Percentiles rank a stretch among this genome's conserved stretches.
These are phyloP conservation scores for Boletus fagicola DNA, from an alignment of 768 basidiomycete genomes.

Conservation along the genomic window DNA sequence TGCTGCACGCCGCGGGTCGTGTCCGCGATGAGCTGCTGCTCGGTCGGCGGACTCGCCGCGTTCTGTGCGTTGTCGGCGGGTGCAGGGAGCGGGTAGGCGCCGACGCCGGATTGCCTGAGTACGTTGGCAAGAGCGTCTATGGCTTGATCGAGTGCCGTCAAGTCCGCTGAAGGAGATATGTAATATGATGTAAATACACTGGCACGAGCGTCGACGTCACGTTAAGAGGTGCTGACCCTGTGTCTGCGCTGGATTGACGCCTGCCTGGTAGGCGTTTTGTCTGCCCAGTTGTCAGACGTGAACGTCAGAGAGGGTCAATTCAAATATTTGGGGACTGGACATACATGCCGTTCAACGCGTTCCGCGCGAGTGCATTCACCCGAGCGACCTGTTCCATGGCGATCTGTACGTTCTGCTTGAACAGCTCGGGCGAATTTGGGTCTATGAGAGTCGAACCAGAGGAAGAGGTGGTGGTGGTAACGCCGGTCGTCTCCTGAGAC, in stretches of 20 bases:
- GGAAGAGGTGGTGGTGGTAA: background rate
- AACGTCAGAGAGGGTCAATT: background rate
- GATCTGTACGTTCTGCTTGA: conserved; percentile 55
- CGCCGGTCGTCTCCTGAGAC: conserved; percentile 30
- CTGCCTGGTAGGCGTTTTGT: conserved; percentile 60
- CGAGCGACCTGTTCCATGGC: conserved; percentile 48
- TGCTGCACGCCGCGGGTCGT: conserved; percentile 43
- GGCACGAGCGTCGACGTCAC: background rate
- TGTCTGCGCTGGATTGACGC: conserved; percentile 52
- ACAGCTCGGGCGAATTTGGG: conserved; percentile 58
- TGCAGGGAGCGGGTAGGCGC: conserved; percentile 55
- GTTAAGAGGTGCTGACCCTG: conserved; percentile 41
- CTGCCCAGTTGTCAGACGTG: conserved; percentile 30
- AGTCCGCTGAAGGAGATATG: conserved; percentile 40
- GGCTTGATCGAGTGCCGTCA: conserved; percentile 51
- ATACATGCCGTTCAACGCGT: conserved; percentile 53
- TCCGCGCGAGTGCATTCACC: conserved; percentile 49
- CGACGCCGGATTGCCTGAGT: conserved; percentile 60
- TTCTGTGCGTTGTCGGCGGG: conserved; percentile 13
- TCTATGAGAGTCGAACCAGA: conserved; percentile 34
- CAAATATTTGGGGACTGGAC: conserved; percentile 16
- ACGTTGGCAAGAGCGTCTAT: conserved; percentile 45
- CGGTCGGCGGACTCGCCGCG: conserved; percentile 34
- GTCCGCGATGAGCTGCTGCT: conserved; percentile 46
- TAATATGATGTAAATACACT: background rate